Conservation (phyloP, 2,329 filamentous ascomycete species). For the Beauveria varroae region DNA sequence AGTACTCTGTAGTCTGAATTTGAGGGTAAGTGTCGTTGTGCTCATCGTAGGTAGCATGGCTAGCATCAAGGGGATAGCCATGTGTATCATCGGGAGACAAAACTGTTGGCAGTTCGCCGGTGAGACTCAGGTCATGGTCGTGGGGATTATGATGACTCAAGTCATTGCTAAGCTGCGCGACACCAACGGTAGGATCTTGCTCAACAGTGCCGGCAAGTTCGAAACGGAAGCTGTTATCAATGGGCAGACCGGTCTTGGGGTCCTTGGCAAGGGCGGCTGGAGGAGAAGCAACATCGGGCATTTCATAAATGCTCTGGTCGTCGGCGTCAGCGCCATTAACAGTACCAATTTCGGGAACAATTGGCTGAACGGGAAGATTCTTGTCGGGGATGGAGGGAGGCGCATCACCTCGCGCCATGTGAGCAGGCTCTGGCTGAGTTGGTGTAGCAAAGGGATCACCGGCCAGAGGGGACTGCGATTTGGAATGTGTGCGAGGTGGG, state of each 20-base stretch:
- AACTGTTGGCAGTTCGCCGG: conserved; percentile 26
- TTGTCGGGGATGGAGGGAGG: conserved; percentile 19
- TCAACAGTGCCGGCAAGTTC: conserved; percentile 12
- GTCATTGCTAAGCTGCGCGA: conserved; percentile 15
- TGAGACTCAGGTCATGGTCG: conserved; percentile 27
- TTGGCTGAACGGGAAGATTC: conserved; percentile 24
- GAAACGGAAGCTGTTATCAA: conserved; percentile 13
- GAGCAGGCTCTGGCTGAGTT: conserved; percentile 22
- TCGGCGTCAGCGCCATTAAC: conserved; percentile 20
- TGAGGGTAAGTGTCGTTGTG: conserved; percentile 17
- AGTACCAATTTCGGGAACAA: conserved; percentile 32
- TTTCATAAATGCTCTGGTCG: conserved; percentile 19
- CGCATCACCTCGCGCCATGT: conserved; percentile 13
- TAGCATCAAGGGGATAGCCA: conserved; percentile 11
- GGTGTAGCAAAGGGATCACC: conserved; percentile 30
- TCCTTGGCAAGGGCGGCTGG: conserved; percentile 23
- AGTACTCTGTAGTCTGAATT: conserved; percentile 25
- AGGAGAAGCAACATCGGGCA: conserved; percentile 23
- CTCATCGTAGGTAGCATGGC: conserved; percentile 13
- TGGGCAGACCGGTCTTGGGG: conserved; percentile 16
- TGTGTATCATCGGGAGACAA: conserved; percentile 16
- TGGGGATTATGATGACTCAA: conserved; percentile 19
- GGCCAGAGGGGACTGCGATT: conserved; percentile 31
- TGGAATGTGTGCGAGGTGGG: conserved; percentile 32
- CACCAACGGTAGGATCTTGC: conserved; percentile 6